Base-by-base conservation (phyloP, 2,329 filamentous ascomycete species). In the Raffaelea arxii region DNA sequence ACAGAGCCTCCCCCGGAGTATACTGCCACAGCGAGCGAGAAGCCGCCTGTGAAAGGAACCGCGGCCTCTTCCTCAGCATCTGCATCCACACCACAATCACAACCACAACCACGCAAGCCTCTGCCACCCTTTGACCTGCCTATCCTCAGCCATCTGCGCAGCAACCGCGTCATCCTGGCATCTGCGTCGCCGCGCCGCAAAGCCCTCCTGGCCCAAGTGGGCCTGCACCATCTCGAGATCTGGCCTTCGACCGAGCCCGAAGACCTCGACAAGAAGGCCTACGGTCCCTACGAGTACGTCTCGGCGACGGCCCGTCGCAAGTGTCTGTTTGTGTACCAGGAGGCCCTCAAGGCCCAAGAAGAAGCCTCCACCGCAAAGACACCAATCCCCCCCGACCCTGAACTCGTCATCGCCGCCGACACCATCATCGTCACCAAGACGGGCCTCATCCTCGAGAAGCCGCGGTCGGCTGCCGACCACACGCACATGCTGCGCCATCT, bases 241-340 rank as follows among this genome's bases (percentile, higher is more conserved):
- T 75, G 83, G 50, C 88, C 92, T 16, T 95, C 88, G 37, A 81
- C 76, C 46, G 82, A 86, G 53, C 83, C 86, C 44, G 92, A 98
- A 68, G 77, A 97, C 68, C 77, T 95, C 46, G 77, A 86, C 57
- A 95, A 97, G 64, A 63, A 68, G 7, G 62, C 67, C 2, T 76
- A 91, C 49, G 79, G 82, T 1, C 87, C 92, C 1, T 85, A 86
- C 62, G 89, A 94, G 67, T 98, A 98, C 68, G 92, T 96, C 19
- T 74, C 90, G 14, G 80, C 82, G 48, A 98, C 92, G 2, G 91
- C 91, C 4, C 78, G 79, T 21, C 78, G 84, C 56, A 98, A 98
- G 66, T 86, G 83, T 43, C 74, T 88, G 38, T 76, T 84, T 40
- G 86, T 97, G 10, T 80, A 80, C 63, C 58, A 68, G 45, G 56